These are phyloP conservation scores for Moesziomyces parantarcticus DNA, from an alignment of 1,284 basidiomycete genomes.

Conservation along the genomic window DNA sequence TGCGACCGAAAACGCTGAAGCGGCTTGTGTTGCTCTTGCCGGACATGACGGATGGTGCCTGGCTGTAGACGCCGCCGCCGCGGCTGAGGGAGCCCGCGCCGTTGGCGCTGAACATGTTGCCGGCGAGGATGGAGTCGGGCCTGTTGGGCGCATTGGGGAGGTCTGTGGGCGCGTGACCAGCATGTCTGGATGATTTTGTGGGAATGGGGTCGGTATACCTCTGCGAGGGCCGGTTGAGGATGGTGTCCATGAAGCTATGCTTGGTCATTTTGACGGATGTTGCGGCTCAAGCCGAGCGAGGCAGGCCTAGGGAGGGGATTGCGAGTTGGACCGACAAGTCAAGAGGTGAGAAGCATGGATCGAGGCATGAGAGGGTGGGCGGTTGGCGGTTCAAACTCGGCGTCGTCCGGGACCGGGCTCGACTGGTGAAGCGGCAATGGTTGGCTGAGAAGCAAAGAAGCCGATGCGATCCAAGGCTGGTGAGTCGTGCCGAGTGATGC, in stretches of 20 bases:
- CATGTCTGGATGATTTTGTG: slow-evolving; percentile 17
- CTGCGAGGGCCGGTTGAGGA: slow-evolving; percentile 66
- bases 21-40: slow-evolving; percentile 49
- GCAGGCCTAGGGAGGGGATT: background rate
- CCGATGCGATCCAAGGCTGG: too few relatives aligned
- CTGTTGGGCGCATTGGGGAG: slow-evolving; percentile 56
- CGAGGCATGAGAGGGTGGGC: too few relatives aligned
- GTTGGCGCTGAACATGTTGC: slow-evolving; percentile 51
- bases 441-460: too few relatives aligned
- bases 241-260: slow-evolving; percentile 61
- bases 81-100: slow-evolving; percentile 26
- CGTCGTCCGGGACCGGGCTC: too few relatives aligned
- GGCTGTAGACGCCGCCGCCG: slow-evolving; percentile 13
- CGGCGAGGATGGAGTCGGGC: slow-evolving; percentile 52
- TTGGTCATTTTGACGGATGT: slow-evolving; percentile 48
- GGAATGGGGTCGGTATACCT: slow-evolving; percentile 52
- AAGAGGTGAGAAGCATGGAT: too few relatives aligned
- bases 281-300: background rate
- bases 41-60: slow-evolving; percentile 46
- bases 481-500: too few relatives aligned
- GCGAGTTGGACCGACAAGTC: too few relatives aligned
- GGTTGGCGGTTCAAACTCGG: too few relatives aligned
- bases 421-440: too few relatives aligned
- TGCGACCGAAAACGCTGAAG: slow-evolving; percentile 46
- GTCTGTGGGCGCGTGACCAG: slow-evolving; percentile 39